phyloP scores from a whole-genome alignment of 2,329 filamentous ascomycete species.

The Cucurbitaria berberidis region DNA sequence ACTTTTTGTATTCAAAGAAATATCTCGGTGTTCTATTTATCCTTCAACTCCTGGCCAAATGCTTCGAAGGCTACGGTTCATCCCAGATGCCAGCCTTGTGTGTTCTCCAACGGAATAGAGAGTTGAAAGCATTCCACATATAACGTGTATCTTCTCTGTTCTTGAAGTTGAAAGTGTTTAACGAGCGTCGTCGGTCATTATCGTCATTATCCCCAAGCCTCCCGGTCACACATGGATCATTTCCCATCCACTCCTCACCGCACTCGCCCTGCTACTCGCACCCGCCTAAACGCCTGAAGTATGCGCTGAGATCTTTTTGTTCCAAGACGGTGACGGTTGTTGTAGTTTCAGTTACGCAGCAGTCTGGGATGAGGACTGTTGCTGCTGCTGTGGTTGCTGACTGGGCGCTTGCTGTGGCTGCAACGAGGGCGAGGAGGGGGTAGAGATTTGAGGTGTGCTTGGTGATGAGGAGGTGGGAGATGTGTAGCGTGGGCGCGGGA shows the following conservation, averaged over 20 bases:
- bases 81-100: no score
- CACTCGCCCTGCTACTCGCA: background rate
- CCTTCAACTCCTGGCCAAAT: background rate
- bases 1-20: background rate
- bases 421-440: constrained; percentile 3
- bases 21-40: background rate
- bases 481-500: constrained; percentile 7
- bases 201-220: background rate
- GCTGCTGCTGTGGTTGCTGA: constrained; percentile 12
- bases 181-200: background rate
- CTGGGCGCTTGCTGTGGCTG: constrained; percentile 3
- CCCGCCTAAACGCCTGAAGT: background rate
- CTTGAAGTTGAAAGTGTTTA: background rate
- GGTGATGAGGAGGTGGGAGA: background rate
- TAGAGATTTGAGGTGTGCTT: constrained; percentile 1
- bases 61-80: no score
- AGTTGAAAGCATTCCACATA: constrained; percentile 10
- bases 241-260: background rate
- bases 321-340: constrained; percentile 12
- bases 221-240: background rate
- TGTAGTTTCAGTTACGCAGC: constrained; percentile 7
- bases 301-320: background rate
- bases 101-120: constrained; percentile 10
- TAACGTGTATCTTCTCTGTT: constrained; percentile 10
- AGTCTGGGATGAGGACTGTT: constrained; percentile 15